phyloP scores from a whole-genome alignment of 441 rosid species.

The Brassica hybrid region DNA sequence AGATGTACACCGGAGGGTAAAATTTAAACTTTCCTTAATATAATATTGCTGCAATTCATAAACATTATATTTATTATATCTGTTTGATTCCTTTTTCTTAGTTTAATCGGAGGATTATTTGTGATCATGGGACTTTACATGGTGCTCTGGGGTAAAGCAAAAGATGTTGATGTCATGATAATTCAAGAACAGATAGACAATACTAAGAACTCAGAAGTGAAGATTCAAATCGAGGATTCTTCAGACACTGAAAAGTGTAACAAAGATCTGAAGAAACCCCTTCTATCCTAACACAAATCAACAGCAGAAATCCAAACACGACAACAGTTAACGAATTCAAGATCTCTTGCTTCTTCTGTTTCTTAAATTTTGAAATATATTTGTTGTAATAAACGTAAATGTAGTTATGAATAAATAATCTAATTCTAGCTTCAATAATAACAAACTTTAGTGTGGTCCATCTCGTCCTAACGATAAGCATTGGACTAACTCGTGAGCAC shows the following conservation, averaged over 20 bases:
- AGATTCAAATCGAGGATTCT: neutral
- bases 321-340: neutral
- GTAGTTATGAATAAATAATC: neutral
- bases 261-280: neutral
- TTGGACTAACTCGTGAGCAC: neutral
- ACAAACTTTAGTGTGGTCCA: neutral
- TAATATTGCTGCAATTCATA: neutral
- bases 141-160: neutral
- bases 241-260: neutral
- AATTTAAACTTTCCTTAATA: neutral
- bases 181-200: neutral
- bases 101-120: neutral
- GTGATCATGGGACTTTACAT: neutral
- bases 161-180: neutral
- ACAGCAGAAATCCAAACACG: neutral
- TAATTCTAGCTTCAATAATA: neutral
- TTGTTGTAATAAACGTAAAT: neutral
- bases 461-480: neutral
- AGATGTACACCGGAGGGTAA: neutral
- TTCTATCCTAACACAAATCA: neutral
- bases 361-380: neutral
- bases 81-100: neutral
- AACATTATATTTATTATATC: neutral
- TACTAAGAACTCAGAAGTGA: neutral
- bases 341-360: neutral